These are phyloP conservation scores for Blastobotrys apis DNA, from an alignment of 1,139 yeast genomes.

Conservation along the genomic window DNA sequence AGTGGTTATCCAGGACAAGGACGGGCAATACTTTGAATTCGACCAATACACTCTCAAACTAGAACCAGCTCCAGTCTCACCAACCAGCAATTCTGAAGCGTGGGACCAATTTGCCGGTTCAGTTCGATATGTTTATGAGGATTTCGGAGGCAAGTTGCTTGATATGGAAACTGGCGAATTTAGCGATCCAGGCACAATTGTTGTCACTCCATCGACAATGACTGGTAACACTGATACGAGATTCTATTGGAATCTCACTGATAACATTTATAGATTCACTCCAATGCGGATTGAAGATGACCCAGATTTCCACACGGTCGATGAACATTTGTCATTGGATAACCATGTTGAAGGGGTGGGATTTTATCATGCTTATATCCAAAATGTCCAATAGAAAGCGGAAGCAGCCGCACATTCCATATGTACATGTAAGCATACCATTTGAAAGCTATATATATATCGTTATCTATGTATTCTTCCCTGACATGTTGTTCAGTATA, in stretches of 20 bases:
- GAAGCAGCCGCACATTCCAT: too few relatives aligned
- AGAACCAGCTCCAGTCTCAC: slow-evolving; percentile 59
- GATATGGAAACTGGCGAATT: slow-evolving; percentile 21
- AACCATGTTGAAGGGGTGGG: slow-evolving; percentile 56
- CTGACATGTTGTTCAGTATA: too few relatives aligned
- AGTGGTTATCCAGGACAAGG: slow-evolving; percentile 2
- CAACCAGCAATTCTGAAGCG: slow-evolving; percentile 41
- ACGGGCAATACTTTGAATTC: slow-evolving; percentile 6
- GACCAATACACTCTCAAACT: slow-evolving; percentile 24
- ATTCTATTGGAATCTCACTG: slow-evolving; percentile 70
- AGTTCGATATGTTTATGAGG: slow-evolving; percentile 53
- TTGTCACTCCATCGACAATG: slow-evolving; percentile 64
- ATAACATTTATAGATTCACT: slow-evolving; percentile 65
- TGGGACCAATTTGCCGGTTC: slow-evolving; percentile 59
- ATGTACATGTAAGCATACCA: too few relatives aligned
- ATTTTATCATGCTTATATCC: slow-evolving; percentile 52
- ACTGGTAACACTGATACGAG: slow-evolving; percentile 84
- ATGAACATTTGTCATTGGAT: slow-evolving; percentile 51
- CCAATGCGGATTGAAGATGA: slow-evolving; percentile 34
- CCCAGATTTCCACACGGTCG: slow-evolving; percentile 49
- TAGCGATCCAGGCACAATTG: slow-evolving; percentile 23
- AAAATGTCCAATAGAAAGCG: slow-evolving; percentile 7
- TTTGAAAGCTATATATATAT: too few relatives aligned
- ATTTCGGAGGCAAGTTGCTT: slow-evolving; percentile 35
- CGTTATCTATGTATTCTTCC: too few relatives aligned